These are phyloP conservation scores for Linnemannia schmuckeri DNA, from an alignment of 192 early-diverging fungal species.

Conservation along the genomic window DNA sequence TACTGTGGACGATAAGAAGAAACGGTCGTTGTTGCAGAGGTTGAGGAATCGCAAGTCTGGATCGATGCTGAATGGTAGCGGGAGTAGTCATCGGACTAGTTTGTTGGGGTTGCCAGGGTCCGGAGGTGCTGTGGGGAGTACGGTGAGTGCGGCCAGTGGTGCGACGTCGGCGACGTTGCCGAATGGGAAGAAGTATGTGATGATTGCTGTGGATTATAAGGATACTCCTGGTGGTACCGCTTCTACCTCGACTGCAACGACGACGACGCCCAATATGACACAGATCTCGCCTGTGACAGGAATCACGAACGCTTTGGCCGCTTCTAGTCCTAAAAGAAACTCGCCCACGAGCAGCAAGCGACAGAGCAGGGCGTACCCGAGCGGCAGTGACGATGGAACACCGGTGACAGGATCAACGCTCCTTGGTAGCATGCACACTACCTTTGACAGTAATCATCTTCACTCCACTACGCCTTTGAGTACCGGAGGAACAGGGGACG, in stretches of 20 bases:
- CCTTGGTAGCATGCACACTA: conserved; percentile 12
- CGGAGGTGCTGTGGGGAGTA: not conserved
- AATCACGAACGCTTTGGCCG: not conserved
- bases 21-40: conserved; percentile 30
- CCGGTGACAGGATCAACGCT: not conserved
- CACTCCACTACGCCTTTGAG: not conserved
- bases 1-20: conserved; percentile 43
- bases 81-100: not conserved
- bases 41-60: conserved; percentile 28
- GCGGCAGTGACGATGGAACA: not conserved
- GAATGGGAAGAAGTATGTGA: conserved; percentile 52
- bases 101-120: not conserved
- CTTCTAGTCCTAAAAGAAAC: not conserved
- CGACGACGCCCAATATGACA: not conserved
- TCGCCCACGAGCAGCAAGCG: conserved; percentile 8
- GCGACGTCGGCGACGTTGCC: conserved; percentile 21
- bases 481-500: not conserved
- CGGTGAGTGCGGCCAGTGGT: not conserved
- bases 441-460: conserved; percentile 5
- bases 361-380: not conserved
- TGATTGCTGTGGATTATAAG: conserved; percentile 55
- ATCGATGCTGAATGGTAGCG: not conserved
- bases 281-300: conserved; percentile 3
- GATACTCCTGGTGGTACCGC: not conserved
- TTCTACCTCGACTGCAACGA: not conserved